Base-by-base conservation (phyloP, 2,329 filamentous ascomycete genomes). In the Penicillium paneum region DNA sequence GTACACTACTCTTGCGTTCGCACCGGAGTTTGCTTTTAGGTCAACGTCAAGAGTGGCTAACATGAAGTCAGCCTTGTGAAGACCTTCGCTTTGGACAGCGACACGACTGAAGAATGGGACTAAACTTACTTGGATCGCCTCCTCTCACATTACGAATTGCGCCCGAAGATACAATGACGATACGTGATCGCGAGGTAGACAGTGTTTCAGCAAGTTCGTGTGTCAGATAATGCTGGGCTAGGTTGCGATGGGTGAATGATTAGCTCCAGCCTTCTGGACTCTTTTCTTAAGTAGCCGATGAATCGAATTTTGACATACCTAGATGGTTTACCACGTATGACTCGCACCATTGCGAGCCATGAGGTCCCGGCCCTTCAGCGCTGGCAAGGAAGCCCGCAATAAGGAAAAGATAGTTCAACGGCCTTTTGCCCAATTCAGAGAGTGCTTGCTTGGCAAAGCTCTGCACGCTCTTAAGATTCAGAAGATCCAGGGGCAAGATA, bases 151-250 rank as follows among this genome's bases (percentile, higher is more conserved):
- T 59, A 12, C 61, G 63, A 38, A 67, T 65, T 4, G 63, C 55
- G 2, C 64, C 64, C 1, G 64, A 66, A 1, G 64, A 66, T 34
- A 67, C 64, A 26, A 66, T 34, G 21, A 65, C 54, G 17, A 67
- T 28, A 8, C 64, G 62, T 15, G 63, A 62, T 12, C 60, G 43
- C 8, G 62, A 67, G 11, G 54, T 52, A 21, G 52, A 21, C 17
- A 67, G 35, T 6, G 55, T 57, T 10, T 63, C 61, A 15, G 52
- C 54, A 13, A 65, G 40, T 24, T 57, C 31, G 31, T 65, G 63
- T 10, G 61, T 42, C 17, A 65, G 29, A 38, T 64, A 65, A 40
- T 64, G 63, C 44, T 65, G 63, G 26, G 62, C 63, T 65, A 13
- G 2, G 8, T 19, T 44, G 8, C 0, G 8, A 12, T 29, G 26